Percentiles rank a stretch among this genome's conserved stretches.
Evolutionary conservation across 305 asterid genomes (phyloP).

Genomic region (Fraxinus xanthoxyloides): DNA sequence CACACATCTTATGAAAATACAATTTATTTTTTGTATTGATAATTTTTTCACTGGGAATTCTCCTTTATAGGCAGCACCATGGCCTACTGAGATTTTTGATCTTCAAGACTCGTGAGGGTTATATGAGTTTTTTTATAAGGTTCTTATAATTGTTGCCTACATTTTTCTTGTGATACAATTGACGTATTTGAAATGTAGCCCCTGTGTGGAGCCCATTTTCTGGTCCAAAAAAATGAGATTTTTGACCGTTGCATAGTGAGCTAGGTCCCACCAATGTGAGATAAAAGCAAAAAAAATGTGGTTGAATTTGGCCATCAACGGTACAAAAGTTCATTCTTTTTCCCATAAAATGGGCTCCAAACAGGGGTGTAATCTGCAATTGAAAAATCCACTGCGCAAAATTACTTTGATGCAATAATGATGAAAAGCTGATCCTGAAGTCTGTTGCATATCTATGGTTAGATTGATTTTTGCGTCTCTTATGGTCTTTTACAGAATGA

Average conservation of each 20-base stretch:
- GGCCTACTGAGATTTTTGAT: not conserved
- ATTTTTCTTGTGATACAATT: not conserved
- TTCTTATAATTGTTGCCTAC: not conserved
- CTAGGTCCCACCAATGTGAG: no score
- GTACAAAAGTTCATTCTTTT: no score
- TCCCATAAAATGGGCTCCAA: no score
- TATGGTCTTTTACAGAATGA: constrained; percentile 48
- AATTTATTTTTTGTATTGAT: not conserved
- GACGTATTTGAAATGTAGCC: not conserved
- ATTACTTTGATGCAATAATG: not conserved
- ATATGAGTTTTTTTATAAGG: not conserved
- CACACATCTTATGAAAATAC: not conserved
- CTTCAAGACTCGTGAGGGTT: not conserved
- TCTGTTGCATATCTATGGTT: not conserved
- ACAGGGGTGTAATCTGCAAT: not conserved
- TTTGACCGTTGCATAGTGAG: no score
- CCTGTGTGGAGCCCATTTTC: no score
- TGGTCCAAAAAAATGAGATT: no score
- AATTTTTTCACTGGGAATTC: not conserved
- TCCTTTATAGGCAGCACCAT: not conserved
- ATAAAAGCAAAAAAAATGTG: no score
- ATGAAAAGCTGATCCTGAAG: not conserved
- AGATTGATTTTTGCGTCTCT: constrained; percentile 9
- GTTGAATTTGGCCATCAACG: no score
- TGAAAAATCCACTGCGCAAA: not conserved